Conservation (phyloP, 495 filamentous ascomycete species). For the Talaromyces trachyspermus region DNA sequence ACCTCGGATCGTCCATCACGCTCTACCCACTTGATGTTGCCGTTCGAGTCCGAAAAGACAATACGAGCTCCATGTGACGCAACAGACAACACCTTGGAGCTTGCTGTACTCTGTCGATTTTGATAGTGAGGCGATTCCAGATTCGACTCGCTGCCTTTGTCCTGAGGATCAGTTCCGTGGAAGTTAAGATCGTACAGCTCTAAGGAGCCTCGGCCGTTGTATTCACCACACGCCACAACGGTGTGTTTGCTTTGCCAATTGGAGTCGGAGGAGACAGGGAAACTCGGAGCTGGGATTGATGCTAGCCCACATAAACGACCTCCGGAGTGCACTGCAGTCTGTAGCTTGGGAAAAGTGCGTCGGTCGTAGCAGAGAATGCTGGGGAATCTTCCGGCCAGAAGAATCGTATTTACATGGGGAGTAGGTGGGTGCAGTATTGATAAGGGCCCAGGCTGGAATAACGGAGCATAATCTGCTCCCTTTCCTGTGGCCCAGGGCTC, state of each 20-base stretch:
- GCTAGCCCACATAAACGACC: constrained; percentile 72
- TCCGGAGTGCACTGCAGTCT: constrained; percentile 74
- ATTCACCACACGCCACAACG: constrained; percentile 84
- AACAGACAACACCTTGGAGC: constrained; percentile 76
- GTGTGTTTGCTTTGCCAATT: constrained; percentile 48
- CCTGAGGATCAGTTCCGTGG: constrained; percentile 20
- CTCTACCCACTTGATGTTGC: constrained; percentile 87
- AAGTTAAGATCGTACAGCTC: constrained; percentile 69
- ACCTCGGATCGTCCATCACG: constrained; percentile 77
- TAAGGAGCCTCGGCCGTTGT: constrained; percentile 84
- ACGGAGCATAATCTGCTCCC: constrained; percentile 55
- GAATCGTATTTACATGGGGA: constrained; percentile 40
- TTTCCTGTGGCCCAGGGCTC: constrained; percentile 31
- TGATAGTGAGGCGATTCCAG: constrained; percentile 32
- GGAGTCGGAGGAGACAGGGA: constrained; percentile 39
- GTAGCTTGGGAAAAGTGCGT: constrained; percentile 72
- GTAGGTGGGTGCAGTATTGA: constrained; percentile 70
- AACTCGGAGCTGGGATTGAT: constrained; percentile 58
- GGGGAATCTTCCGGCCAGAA: constrained; percentile 78
- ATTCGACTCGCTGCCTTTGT: constrained; percentile 18
- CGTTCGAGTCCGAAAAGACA: constrained; percentile 77
- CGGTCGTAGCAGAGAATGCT: constrained; percentile 86
- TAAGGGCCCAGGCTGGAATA: constrained; percentile 75
- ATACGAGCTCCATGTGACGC: constrained; percentile 78
- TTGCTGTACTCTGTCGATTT: constrained; percentile 78